Evolutionary conservation across 176 grass and related monocot genomes (phyloP), one percentile per base, ranked within the genome.

Genomic region (Triticum monococcum): DNA sequence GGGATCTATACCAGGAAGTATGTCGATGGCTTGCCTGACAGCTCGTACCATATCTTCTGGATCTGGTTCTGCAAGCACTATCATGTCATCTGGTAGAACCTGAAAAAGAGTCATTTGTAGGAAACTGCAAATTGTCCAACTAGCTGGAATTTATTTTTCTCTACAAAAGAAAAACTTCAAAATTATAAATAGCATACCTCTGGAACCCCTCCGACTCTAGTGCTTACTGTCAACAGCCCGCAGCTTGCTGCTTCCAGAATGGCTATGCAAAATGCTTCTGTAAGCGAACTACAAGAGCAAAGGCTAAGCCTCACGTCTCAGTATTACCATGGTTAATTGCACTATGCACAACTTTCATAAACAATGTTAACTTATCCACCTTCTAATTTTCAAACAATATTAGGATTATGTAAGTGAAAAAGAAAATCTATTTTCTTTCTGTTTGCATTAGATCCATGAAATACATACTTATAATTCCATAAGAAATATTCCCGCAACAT

Each of bases 221-320:
- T 98, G 81, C 96, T 98, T 76, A 98, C 93, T 83, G 96, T 98
- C 80, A 98, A 80, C 56, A 98, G 79, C 87, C 96, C 96, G 88
- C 96, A 98, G 81, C 91, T 98, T 62, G 96, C 96, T 75, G 96
- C 93, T 89, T 98, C 96, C 79, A 98, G 68, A 92, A 98, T 98
- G 62, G 96, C 96, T 91, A 98, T 98, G 75, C 93, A 98, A 86
- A 98, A 98, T 80, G 96, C 96, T 86, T 98, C 96, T 40, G 96
- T 95, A 69, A 98, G 91, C 30, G 95, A 98, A 90, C 93, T 98
- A 89, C 81, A 91, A 89, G 79, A 45, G 8, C 3, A 79, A 83
- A 72, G 31, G 7, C n/a, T 7, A 72, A 41, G 17, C 64, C 71
- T 83, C 25, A 75, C 0, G 2, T 71, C 70, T 84, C 37, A 79